Conservation (phyloP, 208 protist species). For the Porcisia hertigi region DNA sequence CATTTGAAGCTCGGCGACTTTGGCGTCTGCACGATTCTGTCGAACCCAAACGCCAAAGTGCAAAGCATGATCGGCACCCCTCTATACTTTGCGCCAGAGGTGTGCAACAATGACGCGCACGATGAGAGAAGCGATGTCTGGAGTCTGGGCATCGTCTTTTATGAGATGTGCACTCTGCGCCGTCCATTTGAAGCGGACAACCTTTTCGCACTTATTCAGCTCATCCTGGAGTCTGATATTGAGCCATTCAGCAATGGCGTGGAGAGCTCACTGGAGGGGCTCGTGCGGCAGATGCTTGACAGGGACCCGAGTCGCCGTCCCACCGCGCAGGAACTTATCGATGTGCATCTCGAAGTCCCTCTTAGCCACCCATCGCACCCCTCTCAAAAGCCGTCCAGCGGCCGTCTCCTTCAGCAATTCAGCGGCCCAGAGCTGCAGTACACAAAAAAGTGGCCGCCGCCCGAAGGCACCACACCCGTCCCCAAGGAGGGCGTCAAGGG, state of each 20-base stretch:
- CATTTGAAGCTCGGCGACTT: slow-evolving; percentile 93
- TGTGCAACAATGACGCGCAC: slow-evolving; percentile 88
- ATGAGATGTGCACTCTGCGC: slow-evolving; percentile 94
- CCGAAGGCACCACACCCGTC: background rate
- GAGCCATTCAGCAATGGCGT: slow-evolving; percentile 76
- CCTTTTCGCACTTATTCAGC: slow-evolving; percentile 68
- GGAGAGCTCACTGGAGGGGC: slow-evolving; percentile 60
- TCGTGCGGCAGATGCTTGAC: slow-evolving; percentile 81
- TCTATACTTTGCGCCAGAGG: slow-evolving; percentile 92
- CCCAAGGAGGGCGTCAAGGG: slow-evolving; percentile 7
- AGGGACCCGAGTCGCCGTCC: slow-evolving; percentile 70
- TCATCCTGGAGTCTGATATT: slow-evolving; percentile 69
- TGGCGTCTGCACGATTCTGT: slow-evolving; percentile 82
- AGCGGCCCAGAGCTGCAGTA: slow-evolving; percentile 64
- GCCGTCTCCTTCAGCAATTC: slow-evolving; percentile 75
- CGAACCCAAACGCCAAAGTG: slow-evolving; percentile 59
- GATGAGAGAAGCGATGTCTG: slow-evolving; percentile 94
- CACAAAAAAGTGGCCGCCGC: slow-evolving; percentile 47
- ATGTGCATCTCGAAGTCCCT: slow-evolving; percentile 76
- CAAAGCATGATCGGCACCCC: slow-evolving; percentile 89
- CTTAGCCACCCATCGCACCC: slow-evolving; percentile 81
- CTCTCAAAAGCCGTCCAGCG: slow-evolving; percentile 67
- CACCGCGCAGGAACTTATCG: slow-evolving; percentile 80
- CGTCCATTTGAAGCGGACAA: slow-evolving; percentile 77
- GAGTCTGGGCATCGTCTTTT: slow-evolving; percentile 95